A percentile compares a stretch with the other conserved stretches of the same genome.
These are phyloP conservation scores for Blastobotrys attinorum DNA, from an alignment of 805 yeast species.

Conservation along the genomic window DNA sequence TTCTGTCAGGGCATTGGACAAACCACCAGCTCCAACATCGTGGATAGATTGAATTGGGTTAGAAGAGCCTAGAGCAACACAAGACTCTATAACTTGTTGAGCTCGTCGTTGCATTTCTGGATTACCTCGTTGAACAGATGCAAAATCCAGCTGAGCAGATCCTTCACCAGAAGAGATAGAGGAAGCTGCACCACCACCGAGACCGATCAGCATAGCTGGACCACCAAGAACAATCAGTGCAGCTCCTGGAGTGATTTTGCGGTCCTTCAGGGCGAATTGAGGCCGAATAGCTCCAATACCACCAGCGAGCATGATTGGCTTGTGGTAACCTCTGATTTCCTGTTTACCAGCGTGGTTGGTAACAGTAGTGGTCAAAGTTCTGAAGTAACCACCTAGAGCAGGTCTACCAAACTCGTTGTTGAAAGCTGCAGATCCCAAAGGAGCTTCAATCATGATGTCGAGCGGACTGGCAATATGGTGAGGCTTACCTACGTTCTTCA, in stretches of 20 bases:
- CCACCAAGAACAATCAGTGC: conserved; percentile 93
- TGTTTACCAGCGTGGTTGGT: conserved; percentile 49
- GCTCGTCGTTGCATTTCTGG: conserved; percentile 99
- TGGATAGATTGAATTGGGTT: conserved; percentile 92
- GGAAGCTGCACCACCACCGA: conserved; percentile 99
- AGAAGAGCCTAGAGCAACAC: conserved; percentile 68
- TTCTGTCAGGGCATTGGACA: conserved; percentile 95
- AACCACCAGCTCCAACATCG: conserved; percentile 99
- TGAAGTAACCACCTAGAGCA: conserved; percentile 90
- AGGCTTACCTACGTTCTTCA: conserved; percentile 84
- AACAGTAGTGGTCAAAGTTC: conserved; percentile 84
- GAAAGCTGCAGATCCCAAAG: conserved; percentile 95
- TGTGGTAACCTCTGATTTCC: conserved; percentile 93
- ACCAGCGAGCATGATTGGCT: conserved; percentile 99
- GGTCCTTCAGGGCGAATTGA: conserved; percentile 78
- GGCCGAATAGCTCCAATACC: conserved; percentile 98
- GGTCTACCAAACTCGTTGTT: conserved; percentile 99
- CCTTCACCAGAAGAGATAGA: conserved; percentile 95
- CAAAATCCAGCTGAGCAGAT: conserved; percentile 92
- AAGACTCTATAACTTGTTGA: conserved; percentile 93
- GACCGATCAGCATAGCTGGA: conserved; percentile 93
- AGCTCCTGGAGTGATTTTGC: conserved; percentile 85
- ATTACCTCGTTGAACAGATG: conserved; percentile 98
- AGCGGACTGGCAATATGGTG: conserved; percentile 85
- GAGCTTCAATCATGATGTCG: conserved; percentile 96